A percentile compares a stretch with the other conserved stretches of the same genome.
phyloP scores from a whole-genome alignment of 495 filamentous ascomycete genomes.

The Parathielavia appendiculata region DNA sequence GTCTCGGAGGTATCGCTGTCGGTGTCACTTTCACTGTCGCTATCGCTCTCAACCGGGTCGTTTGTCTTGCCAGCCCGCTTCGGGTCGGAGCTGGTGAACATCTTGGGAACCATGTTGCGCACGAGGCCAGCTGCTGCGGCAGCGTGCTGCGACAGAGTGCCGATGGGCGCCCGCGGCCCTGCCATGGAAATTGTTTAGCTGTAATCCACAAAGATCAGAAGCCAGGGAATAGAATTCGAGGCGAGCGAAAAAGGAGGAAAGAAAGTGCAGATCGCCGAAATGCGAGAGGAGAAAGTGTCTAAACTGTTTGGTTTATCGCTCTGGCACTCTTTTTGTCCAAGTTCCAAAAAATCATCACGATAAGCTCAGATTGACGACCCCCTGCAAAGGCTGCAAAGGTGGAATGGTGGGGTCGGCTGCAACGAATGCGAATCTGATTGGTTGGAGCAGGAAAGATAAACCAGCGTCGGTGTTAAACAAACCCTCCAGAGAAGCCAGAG shows the following conservation, averaged over 20 bases:
- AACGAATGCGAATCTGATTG: constrained; percentile 2
- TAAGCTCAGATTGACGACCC: constrained; percentile 5
- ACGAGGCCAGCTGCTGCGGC: constrained; percentile 26
- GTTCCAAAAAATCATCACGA: constrained; percentile 15
- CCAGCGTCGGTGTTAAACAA: background rate
- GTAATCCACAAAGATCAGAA: constrained; percentile 4
- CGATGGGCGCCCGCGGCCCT: constrained; percentile 32
- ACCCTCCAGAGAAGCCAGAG: background rate
- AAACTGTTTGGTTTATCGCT: constrained; percentile 3
- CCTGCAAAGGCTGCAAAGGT: background rate
- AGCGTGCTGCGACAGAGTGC: constrained; percentile 31
- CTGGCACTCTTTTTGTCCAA: background rate
- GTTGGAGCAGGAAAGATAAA: background rate
- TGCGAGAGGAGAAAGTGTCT: background rate
- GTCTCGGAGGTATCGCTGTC: constrained; percentile 17
- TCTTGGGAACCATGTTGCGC: constrained; percentile 20
- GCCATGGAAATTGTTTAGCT: constrained; percentile 26
- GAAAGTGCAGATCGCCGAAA: background rate
- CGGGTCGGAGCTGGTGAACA: constrained; percentile 16
- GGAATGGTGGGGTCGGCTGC: constrained; percentile 1
- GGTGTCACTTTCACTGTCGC: constrained; percentile 20
- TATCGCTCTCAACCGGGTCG: constrained; percentile 26
- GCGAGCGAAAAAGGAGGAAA: background rate
- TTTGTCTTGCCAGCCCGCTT: constrained; percentile 24
- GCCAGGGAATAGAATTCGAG: background rate